Conservation (phyloP, 148 eudicot genomes). For the Heliamphora exappendiculata region DNA sequence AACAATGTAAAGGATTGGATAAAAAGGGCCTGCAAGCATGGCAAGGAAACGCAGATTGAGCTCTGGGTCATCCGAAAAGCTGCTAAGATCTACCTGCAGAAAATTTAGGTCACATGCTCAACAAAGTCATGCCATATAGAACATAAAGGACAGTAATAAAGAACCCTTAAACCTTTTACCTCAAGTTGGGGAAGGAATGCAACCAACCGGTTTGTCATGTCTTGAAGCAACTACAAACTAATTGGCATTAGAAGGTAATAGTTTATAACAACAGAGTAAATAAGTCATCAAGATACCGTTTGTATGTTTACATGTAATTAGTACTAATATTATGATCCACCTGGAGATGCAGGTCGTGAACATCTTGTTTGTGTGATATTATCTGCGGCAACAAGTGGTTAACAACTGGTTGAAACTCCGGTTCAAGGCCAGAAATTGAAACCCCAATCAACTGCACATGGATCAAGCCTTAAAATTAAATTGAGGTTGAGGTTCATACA, state of each 20-base stretch:
- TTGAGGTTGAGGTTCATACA: not conserved
- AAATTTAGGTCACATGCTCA: conserved; percentile 9
- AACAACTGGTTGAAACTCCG: conserved; percentile 72
- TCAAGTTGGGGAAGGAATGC: conserved; percentile 72
- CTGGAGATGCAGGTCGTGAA: conserved; percentile 62
- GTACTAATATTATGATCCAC: conserved; percentile 29
- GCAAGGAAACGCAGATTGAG: conserved; percentile 61
- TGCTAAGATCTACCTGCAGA: conserved; percentile 64
- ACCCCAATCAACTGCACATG: conserved; percentile 65
- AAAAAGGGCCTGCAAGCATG: conserved; percentile 73
- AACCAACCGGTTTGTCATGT: conserved; percentile 55
- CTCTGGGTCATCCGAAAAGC: conserved; percentile 56
- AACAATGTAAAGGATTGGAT: conserved; percentile 64
- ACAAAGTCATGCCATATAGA: not conserved
- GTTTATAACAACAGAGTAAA: conserved; percentile 4
- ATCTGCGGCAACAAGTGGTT: conserved; percentile 62
- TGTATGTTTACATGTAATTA: not conserved
- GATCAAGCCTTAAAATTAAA: not conserved
- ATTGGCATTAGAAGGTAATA: conserved; percentile 30
- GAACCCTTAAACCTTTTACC: conserved; percentile 28
- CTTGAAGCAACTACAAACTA: conserved; percentile 73
- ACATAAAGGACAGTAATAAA: not conserved
- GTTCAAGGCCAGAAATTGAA: conserved; percentile 65
- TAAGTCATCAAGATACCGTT: not conserved
- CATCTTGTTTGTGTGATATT: conserved; percentile 59